Evolutionary conservation across 2,329 filamentous ascomycete genomes (phyloP).

Genomic region (Diaporthe citriasiana): DNA sequence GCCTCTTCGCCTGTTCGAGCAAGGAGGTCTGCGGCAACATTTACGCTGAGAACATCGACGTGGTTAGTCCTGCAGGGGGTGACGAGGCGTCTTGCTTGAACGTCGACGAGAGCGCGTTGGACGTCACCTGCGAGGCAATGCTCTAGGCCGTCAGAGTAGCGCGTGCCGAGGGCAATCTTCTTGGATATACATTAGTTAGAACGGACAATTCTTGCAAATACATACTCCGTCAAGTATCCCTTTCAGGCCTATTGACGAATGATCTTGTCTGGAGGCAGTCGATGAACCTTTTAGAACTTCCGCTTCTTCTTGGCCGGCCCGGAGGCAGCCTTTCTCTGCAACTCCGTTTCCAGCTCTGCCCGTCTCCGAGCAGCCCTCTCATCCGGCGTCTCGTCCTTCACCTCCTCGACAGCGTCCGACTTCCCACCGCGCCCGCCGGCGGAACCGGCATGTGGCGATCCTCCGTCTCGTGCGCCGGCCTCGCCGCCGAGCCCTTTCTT

Average conservation of each 20-base stretch:
- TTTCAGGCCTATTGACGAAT: background rate
- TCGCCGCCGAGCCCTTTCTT: conserved; percentile 1
- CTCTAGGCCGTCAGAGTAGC: conserved; percentile 24
- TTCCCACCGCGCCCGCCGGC: conserved; percentile 44
- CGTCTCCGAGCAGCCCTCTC: conserved; percentile 65
- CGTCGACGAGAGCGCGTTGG: conserved; percentile 44
- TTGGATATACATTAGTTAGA: conserved; percentile 26
- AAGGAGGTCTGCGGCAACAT: conserved; percentile 45
- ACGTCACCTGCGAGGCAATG: conserved; percentile 45
- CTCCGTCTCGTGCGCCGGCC: background rate
- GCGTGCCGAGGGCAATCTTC: conserved; percentile 2
- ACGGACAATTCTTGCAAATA: background rate
- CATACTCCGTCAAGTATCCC: background rate
- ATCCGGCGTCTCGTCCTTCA: conserved; percentile 58
- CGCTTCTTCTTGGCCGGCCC: conserved; percentile 70
- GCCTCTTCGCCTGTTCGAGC: conserved; percentile 48
- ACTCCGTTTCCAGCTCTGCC: conserved; percentile 64
- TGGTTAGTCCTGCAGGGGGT: conserved; percentile 46
- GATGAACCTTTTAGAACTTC: conserved; percentile 58
- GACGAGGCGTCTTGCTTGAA: conserved; percentile 48
- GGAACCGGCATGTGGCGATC: background rate
- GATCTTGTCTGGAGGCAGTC: background rate
- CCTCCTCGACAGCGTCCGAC: conserved; percentile 48
- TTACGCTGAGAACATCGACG: conserved; percentile 45
- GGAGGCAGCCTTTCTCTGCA: conserved; percentile 63